Base-by-base conservation (phyloP, 192 early-diverging fungal genomes). In the Coemansia sp. region DNA sequence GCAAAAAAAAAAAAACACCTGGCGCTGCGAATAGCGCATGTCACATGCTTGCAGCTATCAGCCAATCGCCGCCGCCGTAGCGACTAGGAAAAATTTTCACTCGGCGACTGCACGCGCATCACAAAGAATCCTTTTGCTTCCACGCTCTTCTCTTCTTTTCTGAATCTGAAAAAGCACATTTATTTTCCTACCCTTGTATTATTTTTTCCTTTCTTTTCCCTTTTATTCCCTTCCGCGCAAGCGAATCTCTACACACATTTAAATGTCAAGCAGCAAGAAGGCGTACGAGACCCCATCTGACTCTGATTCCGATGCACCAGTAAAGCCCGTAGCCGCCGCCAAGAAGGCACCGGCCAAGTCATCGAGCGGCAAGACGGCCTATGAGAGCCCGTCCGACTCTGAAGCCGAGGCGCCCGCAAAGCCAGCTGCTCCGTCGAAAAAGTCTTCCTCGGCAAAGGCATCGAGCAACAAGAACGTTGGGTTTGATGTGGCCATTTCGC, bases 401-500 rank as follows among this genome's bases (percentile, higher is more conserved):
- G 46, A 49, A 10, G 22, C 8, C 14, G 46, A 49, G 7, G 20
- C 46, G 5, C 24, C 46, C 2, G 22, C 46, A 2, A 49, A 49
- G 8, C 46, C 46, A 1, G 46, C 14, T 25, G 24, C 46, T 0
- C 2, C 24, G 0, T 3, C 7, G 10, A 49, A 49, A 24, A 49
- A 49, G 46, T 2, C 24, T 32, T n/a, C n/a, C n/a, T 2, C 54
- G 19, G 37, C 39, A 22, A 68, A 68, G 62, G n/a, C 25, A 40
- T 65, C 64, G 12, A 45, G 32, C 37, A 65, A 60, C 46, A 68
- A 61, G 59, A 60, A 65, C 4, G 53, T 70, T 69, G 41, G 39
- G 20, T 66, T 74, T 58, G 65, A 54, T 29, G 31, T 47, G 11
- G n/a, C 35, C 2, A 35, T 45, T 8, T 27, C 42, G 19, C 29